Base-by-base conservation (phyloP, 768 basidiomycete genomes). In the Rhodocollybia butyracea region DNA sequence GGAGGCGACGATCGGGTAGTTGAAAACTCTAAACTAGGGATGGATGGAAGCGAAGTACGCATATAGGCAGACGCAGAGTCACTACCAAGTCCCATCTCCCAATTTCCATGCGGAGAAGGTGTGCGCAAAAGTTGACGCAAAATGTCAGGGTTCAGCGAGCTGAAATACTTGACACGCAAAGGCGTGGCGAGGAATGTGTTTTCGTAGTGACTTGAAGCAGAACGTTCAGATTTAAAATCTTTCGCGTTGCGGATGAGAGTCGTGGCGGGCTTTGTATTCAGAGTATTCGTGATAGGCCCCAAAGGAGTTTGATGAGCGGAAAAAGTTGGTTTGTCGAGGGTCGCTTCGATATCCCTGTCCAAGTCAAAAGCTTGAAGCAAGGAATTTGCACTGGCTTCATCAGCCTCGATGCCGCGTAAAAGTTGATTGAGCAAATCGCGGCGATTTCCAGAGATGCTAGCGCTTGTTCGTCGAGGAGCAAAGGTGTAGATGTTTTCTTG, bases 131-230 rank as follows among this genome's bases (percentile, higher is more conserved):
- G 53, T 27, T 32, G 38, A 31, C 42, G 29, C 10, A 54, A 41
- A 19, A 54, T 54, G n/a, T 40, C 26, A 6, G 53, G 53, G 34
- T 41, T 54, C 41, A 54, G 53, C n/a, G 17, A 29, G 2, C 27
- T 10, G 22, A 54, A 54, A 21, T 54, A 38, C 31, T 54, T 54
- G 11, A 26, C 10, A 4, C 53, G 39, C 19, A 46, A 34, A 42
- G 53, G 53, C 2, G 51, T 53, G 12, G 11, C n/a, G 21, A 54
- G 42, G 15, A 54, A 54, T 22, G 53, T 15, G 24, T 54, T 30
- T 52, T 40, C 51, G 13, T 32, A 24, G 31, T 42, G 24, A 19
- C n/a, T 42, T 10, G 34, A 24, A 27, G 36, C 22, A 15, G 24
- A 34, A 3, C 6, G 19, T 24, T 8, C 10, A 8, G 19, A 40